These are phyloP conservation scores for Fusarium proliferatum DNA, from an alignment of 2,329 filamentous ascomycete genomes.

Conservation along the genomic window DNA sequence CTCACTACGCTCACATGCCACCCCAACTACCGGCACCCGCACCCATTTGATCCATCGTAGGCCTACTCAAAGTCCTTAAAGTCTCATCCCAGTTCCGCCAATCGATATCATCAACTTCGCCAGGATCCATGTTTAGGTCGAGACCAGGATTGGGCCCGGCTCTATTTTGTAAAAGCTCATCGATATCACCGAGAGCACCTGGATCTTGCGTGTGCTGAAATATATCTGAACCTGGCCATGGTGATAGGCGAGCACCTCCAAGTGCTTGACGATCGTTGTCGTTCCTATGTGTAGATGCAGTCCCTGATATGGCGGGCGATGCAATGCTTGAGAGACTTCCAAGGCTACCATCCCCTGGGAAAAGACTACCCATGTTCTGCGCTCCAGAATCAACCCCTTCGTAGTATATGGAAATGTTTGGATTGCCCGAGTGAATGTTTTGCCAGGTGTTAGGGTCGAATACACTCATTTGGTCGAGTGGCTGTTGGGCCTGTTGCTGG, in stretches of 20 bases:
- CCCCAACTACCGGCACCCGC: slow-evolving; percentile 31
- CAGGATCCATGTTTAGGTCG: slow-evolving; percentile 28
- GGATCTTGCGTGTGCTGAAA: slow-evolving; percentile 8
- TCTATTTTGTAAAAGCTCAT: slow-evolving; percentile 10
- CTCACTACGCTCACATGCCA: slow-evolving; percentile 20
- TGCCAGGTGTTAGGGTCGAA: slow-evolving; percentile 19
- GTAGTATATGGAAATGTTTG: slow-evolving; percentile 17
- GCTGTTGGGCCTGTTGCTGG: background rate
- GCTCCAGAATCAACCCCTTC: slow-evolving; percentile 14
- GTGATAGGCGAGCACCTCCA: slow-evolving; percentile 1
- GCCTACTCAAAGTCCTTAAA: slow-evolving; percentile 8
- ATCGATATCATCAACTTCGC: slow-evolving; percentile 35
- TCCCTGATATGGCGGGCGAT: slow-evolving; percentile 27
- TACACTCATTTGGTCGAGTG: background rate
- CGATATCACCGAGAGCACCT: slow-evolving; percentile 2
- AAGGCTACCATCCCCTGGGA: slow-evolving; percentile 17
- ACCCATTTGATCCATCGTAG: background rate
- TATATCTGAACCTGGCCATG: slow-evolving; percentile 15
- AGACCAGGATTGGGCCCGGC: background rate
- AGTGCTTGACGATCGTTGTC: background rate
- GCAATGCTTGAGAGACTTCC: slow-evolving; percentile 28
- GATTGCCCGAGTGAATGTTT: slow-evolving; percentile 8
- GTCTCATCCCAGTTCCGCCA: slow-evolving; percentile 37
- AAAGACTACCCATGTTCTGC: background rate
- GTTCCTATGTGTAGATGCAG: slow-evolving; percentile 4